Evolutionary conservation across 352 stramenopile genomes (phyloP).

Genomic region (Pythium phragmitis): DNA sequence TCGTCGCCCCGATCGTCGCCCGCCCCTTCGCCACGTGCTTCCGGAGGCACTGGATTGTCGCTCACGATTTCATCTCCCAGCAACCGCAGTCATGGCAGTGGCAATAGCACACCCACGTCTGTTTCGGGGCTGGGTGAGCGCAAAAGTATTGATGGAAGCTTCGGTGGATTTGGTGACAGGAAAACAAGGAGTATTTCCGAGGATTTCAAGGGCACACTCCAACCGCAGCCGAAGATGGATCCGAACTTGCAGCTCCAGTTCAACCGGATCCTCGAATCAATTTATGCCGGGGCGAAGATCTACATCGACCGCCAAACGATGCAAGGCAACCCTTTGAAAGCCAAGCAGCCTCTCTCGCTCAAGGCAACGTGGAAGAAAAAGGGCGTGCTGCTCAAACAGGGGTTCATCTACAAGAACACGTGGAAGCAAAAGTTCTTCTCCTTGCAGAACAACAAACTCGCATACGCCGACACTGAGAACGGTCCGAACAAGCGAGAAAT

Average conservation of each 20-base stretch:
- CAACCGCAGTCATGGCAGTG: constrained; percentile 56
- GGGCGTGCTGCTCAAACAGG: constrained; percentile 81
- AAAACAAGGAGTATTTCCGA: constrained; percentile 81
- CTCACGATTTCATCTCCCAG: constrained; percentile 82
- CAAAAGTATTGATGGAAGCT: constrained; percentile 55
- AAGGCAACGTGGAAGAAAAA: constrained; percentile 91
- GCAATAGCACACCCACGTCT: constrained; percentile 62
- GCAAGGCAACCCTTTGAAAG: constrained; percentile 55
- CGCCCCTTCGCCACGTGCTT: constrained; percentile 43
- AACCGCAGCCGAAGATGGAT: constrained; percentile 82
- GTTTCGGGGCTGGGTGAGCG: constrained; percentile 41
- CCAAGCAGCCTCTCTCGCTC: constrained; percentile 53
- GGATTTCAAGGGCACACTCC: constrained; percentile 64
- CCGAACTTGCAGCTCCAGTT: constrained; percentile 81
- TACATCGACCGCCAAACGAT: constrained; percentile 80
- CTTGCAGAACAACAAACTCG: constrained; percentile 86
- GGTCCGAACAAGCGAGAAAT: constrained; percentile 87
- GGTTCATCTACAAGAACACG: constrained; percentile 90
- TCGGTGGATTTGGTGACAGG: constrained; percentile 40
- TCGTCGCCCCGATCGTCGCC: constrained; percentile 71
- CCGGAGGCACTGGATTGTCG: constrained; percentile 41
- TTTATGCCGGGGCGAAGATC: constrained; percentile 82
- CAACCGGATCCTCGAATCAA: constrained; percentile 78
- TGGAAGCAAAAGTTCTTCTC: constrained; percentile 89
- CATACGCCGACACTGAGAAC: constrained; percentile 76